A percentile compares a stretch with the other conserved stretches of the same genome.
phyloP scores from a whole-genome alignment of 1,139 yeast species.

The Magnusiomyces paraingens region DNA sequence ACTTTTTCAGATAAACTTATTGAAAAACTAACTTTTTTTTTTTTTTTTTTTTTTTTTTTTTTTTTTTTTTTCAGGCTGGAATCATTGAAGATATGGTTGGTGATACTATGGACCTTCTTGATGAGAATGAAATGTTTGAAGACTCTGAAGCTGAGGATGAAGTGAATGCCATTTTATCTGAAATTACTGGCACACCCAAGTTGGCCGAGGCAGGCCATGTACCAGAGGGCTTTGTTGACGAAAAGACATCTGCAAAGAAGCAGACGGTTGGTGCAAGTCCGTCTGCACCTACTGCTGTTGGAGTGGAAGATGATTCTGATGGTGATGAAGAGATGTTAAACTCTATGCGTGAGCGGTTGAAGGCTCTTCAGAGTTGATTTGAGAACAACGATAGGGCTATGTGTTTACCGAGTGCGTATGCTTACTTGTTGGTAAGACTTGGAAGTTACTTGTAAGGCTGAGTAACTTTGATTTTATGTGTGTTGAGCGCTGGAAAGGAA shows the following conservation, averaged over 20 bases:
- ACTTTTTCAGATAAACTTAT: not conserved
- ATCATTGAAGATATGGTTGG: constrained; percentile 93
- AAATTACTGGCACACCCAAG: constrained; percentile 44
- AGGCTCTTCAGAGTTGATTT: constrained; percentile 68
- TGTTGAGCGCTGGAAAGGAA: constrained; percentile 16
- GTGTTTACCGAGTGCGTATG: not conserved
- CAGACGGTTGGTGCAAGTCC: constrained; percentile 19
- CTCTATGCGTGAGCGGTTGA: constrained; percentile 83
- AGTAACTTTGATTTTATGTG: constrained; percentile 3
- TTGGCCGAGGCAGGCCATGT: constrained; percentile 32
- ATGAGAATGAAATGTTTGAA: constrained; percentile 60
- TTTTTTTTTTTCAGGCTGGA: constrained; percentile 44
- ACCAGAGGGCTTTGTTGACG: constrained; percentile 19
- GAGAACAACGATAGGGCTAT: not conserved
- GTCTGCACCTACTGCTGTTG: constrained; percentile 58
- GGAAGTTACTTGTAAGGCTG: no score
- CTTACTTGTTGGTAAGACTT: no score
- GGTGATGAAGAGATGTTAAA: constrained; percentile 70
- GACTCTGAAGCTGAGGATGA: constrained; percentile 70
- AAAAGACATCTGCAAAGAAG: constrained; percentile 10
- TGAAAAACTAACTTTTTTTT: not conserved
- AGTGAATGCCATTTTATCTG: constrained; percentile 49
- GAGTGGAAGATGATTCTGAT: constrained; percentile 47
- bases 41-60: not conserved
- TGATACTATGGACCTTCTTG: constrained; percentile 71